phyloP scores from a whole-genome alignment of 495 filamentous ascomycete genomes.

The Clavariopsis aquatica region DNA sequence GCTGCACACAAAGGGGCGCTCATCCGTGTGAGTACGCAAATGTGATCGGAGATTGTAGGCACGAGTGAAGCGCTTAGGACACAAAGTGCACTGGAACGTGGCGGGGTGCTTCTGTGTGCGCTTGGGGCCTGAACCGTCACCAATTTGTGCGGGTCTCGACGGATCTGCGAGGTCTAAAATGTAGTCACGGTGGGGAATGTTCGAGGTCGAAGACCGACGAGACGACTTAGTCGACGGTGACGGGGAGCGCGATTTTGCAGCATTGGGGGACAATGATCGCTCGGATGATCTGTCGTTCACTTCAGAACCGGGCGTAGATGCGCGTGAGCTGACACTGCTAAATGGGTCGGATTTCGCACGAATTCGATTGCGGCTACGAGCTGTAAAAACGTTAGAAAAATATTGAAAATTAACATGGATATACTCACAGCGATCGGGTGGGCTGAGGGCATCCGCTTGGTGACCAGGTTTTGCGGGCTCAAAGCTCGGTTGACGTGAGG shows the following conservation, averaged over 20 bases:
- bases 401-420: not conserved
- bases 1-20: conserved; percentile 54
- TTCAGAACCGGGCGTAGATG: conserved; percentile 37
- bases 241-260: conserved; percentile 55
- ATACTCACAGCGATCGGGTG: conserved; percentile 63
- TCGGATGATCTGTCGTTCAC: conserved; percentile 9
- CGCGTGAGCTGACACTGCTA: conserved; percentile 41
- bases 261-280: conserved; percentile 65
- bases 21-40: conserved; percentile 50
- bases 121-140: conserved; percentile 52
- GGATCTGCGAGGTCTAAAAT: conserved; percentile 91
- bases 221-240: conserved; percentile 52
- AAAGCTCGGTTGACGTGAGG: conserved; percentile 66
- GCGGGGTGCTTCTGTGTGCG: conserved; percentile 89
- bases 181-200: conserved; percentile 81
- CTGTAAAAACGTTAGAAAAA: conserved; percentile 25
- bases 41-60: conserved; percentile 53
- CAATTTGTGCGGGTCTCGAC: conserved; percentile 66
- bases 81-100: conserved; percentile 51
- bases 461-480: conserved; percentile 61
- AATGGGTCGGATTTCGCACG: conserved; percentile 49
- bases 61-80: conserved; percentile 53
- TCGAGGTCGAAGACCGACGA: conserved; percentile 84
- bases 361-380: conserved; percentile 45
- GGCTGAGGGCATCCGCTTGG: conserved; percentile 71